phyloP scores from a whole-genome alignment of 306 rosid species.

The Amphicarpaea edgeworthii region DNA sequence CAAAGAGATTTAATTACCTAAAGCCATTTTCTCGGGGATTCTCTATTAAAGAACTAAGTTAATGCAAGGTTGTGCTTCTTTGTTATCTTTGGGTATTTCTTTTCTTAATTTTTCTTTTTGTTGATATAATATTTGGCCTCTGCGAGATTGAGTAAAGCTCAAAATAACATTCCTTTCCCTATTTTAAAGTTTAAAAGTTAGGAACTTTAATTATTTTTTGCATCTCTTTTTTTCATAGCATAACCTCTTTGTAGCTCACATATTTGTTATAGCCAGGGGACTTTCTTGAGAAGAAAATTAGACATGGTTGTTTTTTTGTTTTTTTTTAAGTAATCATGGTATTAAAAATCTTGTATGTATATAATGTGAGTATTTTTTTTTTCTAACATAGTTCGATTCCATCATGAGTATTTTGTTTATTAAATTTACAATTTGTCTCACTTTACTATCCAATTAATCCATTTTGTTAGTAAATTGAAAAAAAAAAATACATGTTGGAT shows the following conservation, averaged over 20 bases:
- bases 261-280: background rate
- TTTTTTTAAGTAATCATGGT: no score
- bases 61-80: slow-evolving; percentile 5
- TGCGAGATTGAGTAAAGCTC: background rate
- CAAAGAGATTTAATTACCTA: slow-evolving; percentile 2
- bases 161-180: slow-evolving; percentile 31
- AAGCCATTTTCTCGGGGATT: slow-evolving; percentile 46
- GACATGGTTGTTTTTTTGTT: no score
- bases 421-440: background rate
- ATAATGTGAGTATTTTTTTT: no score
- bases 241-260: no score
- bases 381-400: no score
- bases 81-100: slow-evolving; percentile 16
- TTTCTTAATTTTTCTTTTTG: background rate
- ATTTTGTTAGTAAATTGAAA: background rate
- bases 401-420: no score
- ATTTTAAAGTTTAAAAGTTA: slow-evolving; percentile 31
- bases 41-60: slow-evolving; percentile 22
- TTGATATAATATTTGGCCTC: background rate
- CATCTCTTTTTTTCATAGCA: background rate
- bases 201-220: background rate
- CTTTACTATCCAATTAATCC: background rate
- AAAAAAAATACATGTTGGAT: background rate
- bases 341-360: no score
- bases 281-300: background rate